Base-by-base conservation (phyloP, 345 rosid species). In the Stellera chamaejasme region DNA sequence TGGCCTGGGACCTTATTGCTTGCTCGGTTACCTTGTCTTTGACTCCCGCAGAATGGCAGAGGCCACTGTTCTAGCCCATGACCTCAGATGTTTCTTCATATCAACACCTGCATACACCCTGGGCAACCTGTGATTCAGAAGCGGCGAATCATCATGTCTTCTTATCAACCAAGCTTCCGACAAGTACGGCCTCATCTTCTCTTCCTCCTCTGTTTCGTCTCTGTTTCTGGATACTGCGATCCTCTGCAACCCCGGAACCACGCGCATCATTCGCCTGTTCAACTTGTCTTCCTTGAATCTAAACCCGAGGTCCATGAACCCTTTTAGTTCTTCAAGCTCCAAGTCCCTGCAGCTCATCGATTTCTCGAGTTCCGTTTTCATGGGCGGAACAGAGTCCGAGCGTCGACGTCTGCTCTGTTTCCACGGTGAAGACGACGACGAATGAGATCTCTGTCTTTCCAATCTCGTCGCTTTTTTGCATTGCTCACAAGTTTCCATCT, bases 111-210 rank as follows among this genome's bases (percentile, higher is more conserved):
- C 72, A 52, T 52, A 59, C 0, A 57, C 70, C 65, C 52, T 72
- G n/a, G 83, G 81, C 15, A 72, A 47, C 58, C 63, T 70, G 46
- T 75, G 28, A 50, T 75, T 79, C 52, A 79, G 41, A 42, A 81
- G 61, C 3, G 87, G 80, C 10, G 83, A 84, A 55, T 75, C 66
- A 1, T 87, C 66, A 1, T 87, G 77, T 66, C 79, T 76, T 66
- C 46, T 75, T 45, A 84, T 76, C 45, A 79, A 56, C 91, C 91
- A 84, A 9, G 85, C 80, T 27, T 84, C 91, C n/a, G 91, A 84
- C 14, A 84, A 62, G 43, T 84, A 79, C 4, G 91, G 87, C 56
- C 87, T 75, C 26, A 50, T 65, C 9, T 43, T 50, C 16, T 75
- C 61, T 48, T 51, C 75, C 23, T 69, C 68, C 19, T 59, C 55